Evolutionary conservation across 2,329 filamentous ascomycete genomes (phyloP), one percentile per base, ranked within the genome.

Genomic region (Xylaria sp.): DNA sequence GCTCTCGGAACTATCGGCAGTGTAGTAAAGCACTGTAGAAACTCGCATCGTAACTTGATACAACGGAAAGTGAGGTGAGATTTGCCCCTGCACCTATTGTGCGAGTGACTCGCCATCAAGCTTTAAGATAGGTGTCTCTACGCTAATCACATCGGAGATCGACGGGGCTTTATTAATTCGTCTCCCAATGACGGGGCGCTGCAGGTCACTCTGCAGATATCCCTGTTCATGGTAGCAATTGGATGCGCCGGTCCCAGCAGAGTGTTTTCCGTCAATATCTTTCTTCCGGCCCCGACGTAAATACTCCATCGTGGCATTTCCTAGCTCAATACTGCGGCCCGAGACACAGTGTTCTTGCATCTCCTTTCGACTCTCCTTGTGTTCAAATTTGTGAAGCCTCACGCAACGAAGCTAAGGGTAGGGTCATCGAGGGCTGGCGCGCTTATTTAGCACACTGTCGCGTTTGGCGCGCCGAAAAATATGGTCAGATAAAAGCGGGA

Each of bases 381-480:
- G 18, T 23, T 3, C 3, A 13, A 18, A 39, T 23, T 20, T 23
- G 20, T 25, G 25, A 33, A 3, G 12, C 6, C 20, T 13, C 12
- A 31, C 31, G 33, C 12, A 57, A 31, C 13, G 23, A 58, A 33
- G 43, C 18, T 13, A 43, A 15, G 25, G 31, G 31, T 18, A 55
- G 51, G 18, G 31, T 36, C 9, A 39, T 59, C 23, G 31, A 54
- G 5, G 41, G 23, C 46, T 6, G 25, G 20, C 18, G 20, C 23
- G 56, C 56, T 59, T 52, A 41, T 54, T 64, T 59, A 28, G 13
- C 9, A 28, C 7, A n/a, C 7, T 33, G 12, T 60, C 66, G 66
- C 69, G 59, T 49, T 68, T 68, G 33, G 58, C 69, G 66, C 54
- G 56, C 33, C 8, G 28, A 63, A 71, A 70, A 64, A 49, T 41